A percentile compares a stretch with the other conserved stretches of the same genome.
Evolutionary conservation across 352 stramenopile genomes (phyloP).

Genomic region (Phytopythium vexans): DNA sequence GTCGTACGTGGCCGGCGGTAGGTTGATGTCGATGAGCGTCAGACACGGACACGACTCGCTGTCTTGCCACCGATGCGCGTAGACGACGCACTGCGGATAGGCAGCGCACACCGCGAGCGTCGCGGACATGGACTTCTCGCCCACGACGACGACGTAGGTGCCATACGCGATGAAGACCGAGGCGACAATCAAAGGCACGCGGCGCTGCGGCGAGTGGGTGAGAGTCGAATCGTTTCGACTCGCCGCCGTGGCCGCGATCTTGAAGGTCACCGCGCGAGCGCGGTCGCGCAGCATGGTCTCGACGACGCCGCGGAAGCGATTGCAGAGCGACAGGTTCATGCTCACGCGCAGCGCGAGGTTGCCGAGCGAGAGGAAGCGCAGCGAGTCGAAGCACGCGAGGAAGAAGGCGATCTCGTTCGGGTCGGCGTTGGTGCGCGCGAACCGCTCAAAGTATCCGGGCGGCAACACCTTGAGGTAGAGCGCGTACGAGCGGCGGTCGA

Average conservation of each 20-base stretch:
- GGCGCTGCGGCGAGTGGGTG: constrained; percentile 4
- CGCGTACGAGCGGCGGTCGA: constrained; percentile 17
- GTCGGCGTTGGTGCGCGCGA: constrained; percentile 14
- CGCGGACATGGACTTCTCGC: constrained; percentile 7
- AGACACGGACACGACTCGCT: constrained; percentile 29
- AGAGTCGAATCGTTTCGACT: constrained; percentile 4
- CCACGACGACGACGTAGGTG: constrained; percentile 8
- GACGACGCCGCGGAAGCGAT: constrained; percentile 19
- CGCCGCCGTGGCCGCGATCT: no score
- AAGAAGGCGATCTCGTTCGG: constrained; percentile 18
- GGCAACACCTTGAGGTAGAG: constrained; percentile 11
- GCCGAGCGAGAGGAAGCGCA: constrained; percentile 10
- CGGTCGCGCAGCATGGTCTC: constrained; percentile 6
- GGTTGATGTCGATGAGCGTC: constrained; percentile 26
- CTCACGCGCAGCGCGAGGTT: constrained; percentile 21
- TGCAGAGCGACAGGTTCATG: constrained; percentile 27
- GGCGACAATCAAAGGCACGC: constrained; percentile 16
- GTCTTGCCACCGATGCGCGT: constrained; percentile 15
- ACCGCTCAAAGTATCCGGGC: constrained; percentile 13
- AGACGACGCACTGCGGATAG: constrained; percentile 28
- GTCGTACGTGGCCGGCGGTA: constrained; percentile 10
- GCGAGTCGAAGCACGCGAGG: constrained; percentile 15
- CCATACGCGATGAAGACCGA: constrained; percentile 14
- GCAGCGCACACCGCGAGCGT: constrained; percentile 11
- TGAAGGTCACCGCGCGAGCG: no score